Conservation (phyloP, 2,329 filamentous ascomycete species). For the Ustulina deusta region DNA sequence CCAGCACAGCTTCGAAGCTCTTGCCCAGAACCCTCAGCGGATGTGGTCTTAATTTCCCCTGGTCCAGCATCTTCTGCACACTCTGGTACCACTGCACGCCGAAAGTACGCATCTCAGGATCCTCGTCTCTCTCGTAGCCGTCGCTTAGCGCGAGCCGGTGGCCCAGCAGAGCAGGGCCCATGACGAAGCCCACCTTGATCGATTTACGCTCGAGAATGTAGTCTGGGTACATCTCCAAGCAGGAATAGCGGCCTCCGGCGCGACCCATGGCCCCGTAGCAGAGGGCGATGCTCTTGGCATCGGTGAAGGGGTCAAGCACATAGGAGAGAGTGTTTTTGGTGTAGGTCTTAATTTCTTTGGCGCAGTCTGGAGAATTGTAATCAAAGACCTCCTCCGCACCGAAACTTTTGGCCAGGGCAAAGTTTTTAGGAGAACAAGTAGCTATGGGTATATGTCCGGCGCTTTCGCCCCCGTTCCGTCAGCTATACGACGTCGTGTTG, state of each 20-base stretch:
- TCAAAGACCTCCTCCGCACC: constrained; percentile 27
- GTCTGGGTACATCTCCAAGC: constrained; percentile 31
- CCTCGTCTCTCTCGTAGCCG: constrained; percentile 24
- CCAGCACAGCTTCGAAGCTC: constrained; percentile 24
- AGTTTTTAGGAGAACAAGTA: constrained; percentile 26
- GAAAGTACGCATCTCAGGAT: constrained; percentile 23
- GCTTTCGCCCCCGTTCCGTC: not conserved
- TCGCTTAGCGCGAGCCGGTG: constrained; percentile 19
- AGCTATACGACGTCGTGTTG: not conserved
- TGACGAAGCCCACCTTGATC: constrained; percentile 32
- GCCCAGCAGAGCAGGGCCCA: constrained; percentile 31
- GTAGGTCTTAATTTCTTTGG: constrained; percentile 48
- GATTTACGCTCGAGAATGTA: constrained; percentile 15
- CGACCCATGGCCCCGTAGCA: constrained; percentile 54
- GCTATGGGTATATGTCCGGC: constrained; percentile 4
- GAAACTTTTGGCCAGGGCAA: not conserved
- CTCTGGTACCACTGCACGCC: constrained; percentile 10
- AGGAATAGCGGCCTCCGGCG: constrained; percentile 47
- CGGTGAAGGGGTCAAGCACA: constrained; percentile 54
- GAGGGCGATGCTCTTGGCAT: constrained; percentile 46
- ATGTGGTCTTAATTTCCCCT: constrained; percentile 27
- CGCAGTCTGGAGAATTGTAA: constrained; percentile 14
- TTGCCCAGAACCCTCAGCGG: constrained; percentile 25
- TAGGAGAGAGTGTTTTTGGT: constrained; percentile 52
- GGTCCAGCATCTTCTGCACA: constrained; percentile 31